Conservation (phyloP, 345 rosid species). For the Theobroma cacao region DNA sequence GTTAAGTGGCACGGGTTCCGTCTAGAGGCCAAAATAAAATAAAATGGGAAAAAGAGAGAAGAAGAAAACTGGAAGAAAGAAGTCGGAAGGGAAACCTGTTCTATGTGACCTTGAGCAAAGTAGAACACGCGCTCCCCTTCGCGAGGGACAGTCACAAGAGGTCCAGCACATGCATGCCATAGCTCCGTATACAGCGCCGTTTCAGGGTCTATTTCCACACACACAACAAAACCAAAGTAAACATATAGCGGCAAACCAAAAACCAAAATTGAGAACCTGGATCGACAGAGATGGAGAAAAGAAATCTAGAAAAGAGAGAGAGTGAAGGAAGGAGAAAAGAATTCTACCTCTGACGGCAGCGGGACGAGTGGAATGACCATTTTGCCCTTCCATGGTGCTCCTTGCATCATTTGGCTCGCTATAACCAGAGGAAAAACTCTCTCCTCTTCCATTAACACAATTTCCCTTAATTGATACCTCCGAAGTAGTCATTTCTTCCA, state of each 20-base stretch:
- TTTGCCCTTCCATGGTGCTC: constrained; percentile 38
- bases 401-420: constrained; percentile 28
- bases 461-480: constrained; percentile 40
- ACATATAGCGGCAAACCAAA: background rate
- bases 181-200: constrained; percentile 71
- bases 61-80: background rate
- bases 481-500: constrained; percentile 35
- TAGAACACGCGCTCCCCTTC: constrained; percentile 74
- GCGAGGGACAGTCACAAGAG: constrained; percentile 72
- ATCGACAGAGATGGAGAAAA: background rate
- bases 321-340: background rate
- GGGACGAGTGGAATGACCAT: constrained; percentile 27
- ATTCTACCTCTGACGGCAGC: constrained; percentile 16
- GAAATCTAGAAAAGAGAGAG: background rate
- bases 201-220: constrained; percentile 44
- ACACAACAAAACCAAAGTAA: background rate
- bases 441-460: constrained; percentile 35
- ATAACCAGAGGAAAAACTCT: constrained; percentile 36
- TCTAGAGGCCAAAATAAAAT: no score
- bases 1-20: background rate
- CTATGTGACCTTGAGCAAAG: constrained; percentile 94
- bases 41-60: background rate
- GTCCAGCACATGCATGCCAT: constrained; percentile 98
- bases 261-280: constrained; percentile 4
- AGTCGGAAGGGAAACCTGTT: constrained; percentile 50